A percentile compares a stretch with the other conserved stretches of the same genome.
Conservation (phyloP, 805 yeast genomes). For the Candida broadrunensis region DNA sequence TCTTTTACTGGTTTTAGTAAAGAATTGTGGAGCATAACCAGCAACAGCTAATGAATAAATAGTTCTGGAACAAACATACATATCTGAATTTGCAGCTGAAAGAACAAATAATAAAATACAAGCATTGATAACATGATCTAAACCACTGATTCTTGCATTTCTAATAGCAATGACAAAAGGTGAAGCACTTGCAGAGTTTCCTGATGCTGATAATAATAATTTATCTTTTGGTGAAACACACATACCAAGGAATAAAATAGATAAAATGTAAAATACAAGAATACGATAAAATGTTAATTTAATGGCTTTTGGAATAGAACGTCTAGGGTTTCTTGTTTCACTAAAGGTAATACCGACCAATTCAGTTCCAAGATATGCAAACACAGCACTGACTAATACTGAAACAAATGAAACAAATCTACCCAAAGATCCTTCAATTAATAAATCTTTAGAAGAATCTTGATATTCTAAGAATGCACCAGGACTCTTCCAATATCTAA, state of each 20-base stretch:
- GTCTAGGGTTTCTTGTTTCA: slow-evolving; percentile 65
- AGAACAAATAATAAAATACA: slow-evolving; percentile 74
- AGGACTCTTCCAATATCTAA: slow-evolving; percentile 67
- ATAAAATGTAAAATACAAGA: slow-evolving; percentile 56
- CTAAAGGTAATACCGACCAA: slow-evolving; percentile 70
- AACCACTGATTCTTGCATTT: slow-evolving; percentile 58
- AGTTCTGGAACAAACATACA: slow-evolving; percentile 75
- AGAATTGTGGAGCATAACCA: slow-evolving; percentile 70
- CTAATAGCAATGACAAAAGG: slow-evolving; percentile 83
- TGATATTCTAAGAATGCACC: slow-evolving; percentile 55
- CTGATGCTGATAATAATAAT: slow-evolving; percentile 47
- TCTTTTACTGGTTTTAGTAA: slow-evolving; percentile 59
- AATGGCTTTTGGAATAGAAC: slow-evolving; percentile 68
- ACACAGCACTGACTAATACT: slow-evolving; percentile 64
- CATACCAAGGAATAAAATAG: slow-evolving; percentile 65
- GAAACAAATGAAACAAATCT: slow-evolving; percentile 60
- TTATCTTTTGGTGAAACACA: slow-evolving; percentile 61
- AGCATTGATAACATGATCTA: slow-evolving; percentile 76
- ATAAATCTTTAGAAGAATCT: slow-evolving; percentile 35
- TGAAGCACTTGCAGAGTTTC: slow-evolving; percentile 66
- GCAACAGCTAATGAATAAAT: slow-evolving; percentile 68
- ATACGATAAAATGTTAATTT: slow-evolving; percentile 70
- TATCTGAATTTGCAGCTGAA: slow-evolving; percentile 78
- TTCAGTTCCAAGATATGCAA: slow-evolving; percentile 72
- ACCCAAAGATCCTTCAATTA: slow-evolving; percentile 45